phyloP scores from a whole-genome alignment of 2,329 filamentous ascomycete genomes.

The Scedosporium apiospermum region DNA sequence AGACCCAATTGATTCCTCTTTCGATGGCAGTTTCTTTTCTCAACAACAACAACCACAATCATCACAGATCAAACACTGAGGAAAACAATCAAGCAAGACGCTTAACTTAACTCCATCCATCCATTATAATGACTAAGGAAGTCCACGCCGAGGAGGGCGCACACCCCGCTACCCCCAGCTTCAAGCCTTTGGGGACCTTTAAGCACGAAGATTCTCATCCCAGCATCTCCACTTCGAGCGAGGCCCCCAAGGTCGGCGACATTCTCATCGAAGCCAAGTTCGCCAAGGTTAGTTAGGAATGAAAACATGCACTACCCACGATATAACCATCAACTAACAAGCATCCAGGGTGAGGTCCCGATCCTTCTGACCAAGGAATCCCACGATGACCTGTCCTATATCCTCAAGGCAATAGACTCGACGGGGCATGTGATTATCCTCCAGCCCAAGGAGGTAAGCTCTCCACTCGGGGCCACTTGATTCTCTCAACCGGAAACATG shows the following conservation, averaged over 20 bases:
- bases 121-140: background rate
- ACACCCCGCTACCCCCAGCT: background rate
- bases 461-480: background rate
- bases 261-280: background rate
- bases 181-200: background rate
- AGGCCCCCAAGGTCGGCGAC: background rate
- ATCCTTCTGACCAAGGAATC: background rate
- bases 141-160: background rate
- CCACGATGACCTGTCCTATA: background rate
- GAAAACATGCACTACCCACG: background rate
- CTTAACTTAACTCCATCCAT: background rate
- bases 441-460: background rate
- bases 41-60: background rate
- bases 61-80: background rate
- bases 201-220: background rate
- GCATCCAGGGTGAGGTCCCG: background rate
- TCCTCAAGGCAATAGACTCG: background rate
- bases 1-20: background rate
- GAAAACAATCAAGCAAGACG: background rate
- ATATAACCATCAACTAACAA: background rate
- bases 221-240: background rate
- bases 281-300: background rate
- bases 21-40: background rate
- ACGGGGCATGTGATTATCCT: conserved; percentile 1
- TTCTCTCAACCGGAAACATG: background rate